These are phyloP conservation scores for Aegilops longissima DNA, from an alignment of 176 grass and related monocot species.

Conservation along the genomic window DNA sequence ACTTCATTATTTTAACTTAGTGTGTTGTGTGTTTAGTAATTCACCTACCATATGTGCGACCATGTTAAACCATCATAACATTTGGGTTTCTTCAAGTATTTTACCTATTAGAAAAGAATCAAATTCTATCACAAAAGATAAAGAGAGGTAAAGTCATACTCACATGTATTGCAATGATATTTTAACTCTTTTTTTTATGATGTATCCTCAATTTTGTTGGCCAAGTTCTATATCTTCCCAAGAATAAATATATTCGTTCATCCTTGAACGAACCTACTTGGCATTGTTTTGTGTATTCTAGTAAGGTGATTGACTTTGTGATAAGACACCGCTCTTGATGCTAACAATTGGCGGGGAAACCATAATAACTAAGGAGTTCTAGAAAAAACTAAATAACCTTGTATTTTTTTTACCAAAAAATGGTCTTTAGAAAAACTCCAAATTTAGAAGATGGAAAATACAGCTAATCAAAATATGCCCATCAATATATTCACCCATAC, in stretches of 20 bases:
- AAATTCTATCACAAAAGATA: too few species aligned
- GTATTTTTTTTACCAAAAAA: neutral
- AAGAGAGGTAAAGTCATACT: too few species aligned
- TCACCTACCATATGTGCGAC: too few species aligned
- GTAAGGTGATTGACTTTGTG: neutral
- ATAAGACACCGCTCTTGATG: neutral
- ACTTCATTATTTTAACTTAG: neutral
- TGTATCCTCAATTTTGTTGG: too few species aligned
- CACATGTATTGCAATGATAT: too few species aligned
- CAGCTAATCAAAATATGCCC: too few species aligned
- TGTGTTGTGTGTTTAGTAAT: too few species aligned
- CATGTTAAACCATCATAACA: too few species aligned
- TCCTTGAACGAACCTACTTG: neutral
- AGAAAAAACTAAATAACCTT: neutral
- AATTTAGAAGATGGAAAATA: neutral
- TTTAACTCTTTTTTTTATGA: too few species aligned
- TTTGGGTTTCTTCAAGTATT: too few species aligned
- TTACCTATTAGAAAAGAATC: too few species aligned
- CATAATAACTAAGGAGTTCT: neutral
- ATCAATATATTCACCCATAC: too few species aligned
- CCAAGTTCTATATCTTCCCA: neutral
- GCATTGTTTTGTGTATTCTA: neutral
- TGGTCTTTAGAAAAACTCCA: neutral
- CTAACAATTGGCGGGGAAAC: neutral
- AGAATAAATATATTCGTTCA: neutral